Evolutionary conservation across 2,329 filamentous ascomycete species (phyloP).

Genomic region (Huntiella bhutanensis): DNA sequence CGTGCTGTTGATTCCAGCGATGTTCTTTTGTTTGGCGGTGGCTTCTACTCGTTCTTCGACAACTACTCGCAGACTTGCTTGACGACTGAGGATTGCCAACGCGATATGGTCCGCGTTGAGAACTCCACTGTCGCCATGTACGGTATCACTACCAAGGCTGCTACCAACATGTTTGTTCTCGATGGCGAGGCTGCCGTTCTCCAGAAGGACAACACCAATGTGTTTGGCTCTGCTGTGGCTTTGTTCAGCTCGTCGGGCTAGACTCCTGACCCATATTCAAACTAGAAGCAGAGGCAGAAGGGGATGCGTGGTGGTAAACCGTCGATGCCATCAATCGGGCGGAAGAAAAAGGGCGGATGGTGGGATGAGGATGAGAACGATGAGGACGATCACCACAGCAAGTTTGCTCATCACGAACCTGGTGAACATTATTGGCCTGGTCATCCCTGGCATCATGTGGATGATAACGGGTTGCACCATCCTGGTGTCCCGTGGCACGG

Average conservation of each 20-base stretch:
- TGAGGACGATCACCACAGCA: too few species aligned
- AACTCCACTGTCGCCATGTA: constrained; percentile 43
- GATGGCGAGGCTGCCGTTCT: constrained; percentile 34
- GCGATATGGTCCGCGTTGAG: constrained; percentile 58
- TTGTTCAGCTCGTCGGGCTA: constrained; percentile 21
- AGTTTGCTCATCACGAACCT: too few species aligned
- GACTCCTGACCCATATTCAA: neutral
- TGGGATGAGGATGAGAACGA: too few species aligned
- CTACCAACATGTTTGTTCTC: constrained; percentile 51
- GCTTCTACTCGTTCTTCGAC: constrained; percentile 68
- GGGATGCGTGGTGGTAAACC: too few species aligned
- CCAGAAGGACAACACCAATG: constrained; percentile 44
- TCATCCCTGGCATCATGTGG: too few species aligned
- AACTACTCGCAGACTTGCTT: constrained; percentile 61
- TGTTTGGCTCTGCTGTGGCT: constrained; percentile 43
- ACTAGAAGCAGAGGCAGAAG: too few species aligned
- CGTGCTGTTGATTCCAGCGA: constrained; percentile 49
- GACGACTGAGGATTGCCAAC: constrained; percentile 48
- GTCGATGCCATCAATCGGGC: too few species aligned
- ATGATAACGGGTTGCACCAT: too few species aligned
- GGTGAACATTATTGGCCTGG: too few species aligned
- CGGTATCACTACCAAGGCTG: constrained; percentile 56
- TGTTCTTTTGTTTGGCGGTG: constrained; percentile 51
- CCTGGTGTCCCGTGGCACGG: too few species aligned
- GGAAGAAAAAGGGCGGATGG: too few species aligned